A percentile compares a stretch with the other conserved stretches of the same genome.
These are phyloP conservation scores for Fusarium verticillioides DNA, from an alignment of 2,329 filamentous ascomycete genomes.

Conservation along the genomic window DNA sequence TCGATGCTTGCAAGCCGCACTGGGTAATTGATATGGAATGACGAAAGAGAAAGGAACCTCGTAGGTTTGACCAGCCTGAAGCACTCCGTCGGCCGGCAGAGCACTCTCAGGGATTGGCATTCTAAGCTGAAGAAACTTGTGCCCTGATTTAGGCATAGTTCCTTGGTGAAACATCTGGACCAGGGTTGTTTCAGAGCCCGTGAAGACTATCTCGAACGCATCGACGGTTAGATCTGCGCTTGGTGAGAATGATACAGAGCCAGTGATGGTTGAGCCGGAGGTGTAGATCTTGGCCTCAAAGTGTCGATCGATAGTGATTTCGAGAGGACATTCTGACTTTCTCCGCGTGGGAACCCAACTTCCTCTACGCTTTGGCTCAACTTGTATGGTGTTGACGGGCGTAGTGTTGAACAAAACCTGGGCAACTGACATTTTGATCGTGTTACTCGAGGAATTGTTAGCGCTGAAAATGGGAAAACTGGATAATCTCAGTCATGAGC, in stretches of 20 bases:
- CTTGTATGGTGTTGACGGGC: not conserved
- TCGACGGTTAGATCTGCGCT: slow-evolving; percentile 23
- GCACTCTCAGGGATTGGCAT: slow-evolving; percentile 25
- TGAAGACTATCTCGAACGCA: slow-evolving; percentile 21
- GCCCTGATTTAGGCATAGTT: slow-evolving; percentile 10
- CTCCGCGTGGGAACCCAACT: slow-evolving; percentile 24
- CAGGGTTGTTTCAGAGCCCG: not conserved
- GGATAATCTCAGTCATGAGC: not conserved
- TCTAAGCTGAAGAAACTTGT: slow-evolving; percentile 29
- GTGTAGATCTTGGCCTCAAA: slow-evolving; percentile 36
- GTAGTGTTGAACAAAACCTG: slow-evolving; percentile 15
- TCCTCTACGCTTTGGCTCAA: slow-evolving; percentile 16
- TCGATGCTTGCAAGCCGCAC: slow-evolving; percentile 25
- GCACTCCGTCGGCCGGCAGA: not conserved
- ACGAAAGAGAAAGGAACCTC: slow-evolving; percentile 35
- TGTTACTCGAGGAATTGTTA: not conserved
- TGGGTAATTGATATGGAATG: slow-evolving; percentile 31
- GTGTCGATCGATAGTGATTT: slow-evolving; percentile 33
- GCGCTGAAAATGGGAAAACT: too few species aligned
- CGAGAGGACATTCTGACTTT: slow-evolving; percentile 18
- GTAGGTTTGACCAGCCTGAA: slow-evolving; percentile 19
- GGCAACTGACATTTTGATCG: slow-evolving; percentile 2
- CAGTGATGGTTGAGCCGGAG: slow-evolving; percentile 28
- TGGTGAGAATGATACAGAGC: slow-evolving; percentile 8
- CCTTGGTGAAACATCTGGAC: slow-evolving; percentile 32